These are phyloP conservation scores for Pyrenula aspistea DNA, from an alignment of 495 filamentous ascomycete species.

Conservation along the genomic window DNA sequence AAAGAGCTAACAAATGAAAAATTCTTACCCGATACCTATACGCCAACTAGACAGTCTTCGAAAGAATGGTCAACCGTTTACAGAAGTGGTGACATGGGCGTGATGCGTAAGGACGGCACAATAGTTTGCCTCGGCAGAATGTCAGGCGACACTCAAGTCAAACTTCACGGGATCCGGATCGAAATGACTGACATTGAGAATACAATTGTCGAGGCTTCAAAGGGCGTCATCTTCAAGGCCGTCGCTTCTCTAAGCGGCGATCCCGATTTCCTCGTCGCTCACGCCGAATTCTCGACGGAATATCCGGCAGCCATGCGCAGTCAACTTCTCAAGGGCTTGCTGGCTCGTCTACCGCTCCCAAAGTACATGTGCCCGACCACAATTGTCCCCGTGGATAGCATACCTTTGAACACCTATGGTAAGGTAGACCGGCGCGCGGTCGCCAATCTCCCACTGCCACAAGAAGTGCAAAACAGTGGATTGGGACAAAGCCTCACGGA, in stretches of 20 bases:
- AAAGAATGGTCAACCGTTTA: constrained; percentile 6
- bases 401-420: constrained; percentile 15
- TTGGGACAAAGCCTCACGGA: not conserved
- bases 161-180: constrained; percentile 33
- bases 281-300: constrained; percentile 10
- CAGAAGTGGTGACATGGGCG: constrained; percentile 7
- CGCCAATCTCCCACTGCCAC: not conserved
- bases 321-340: not conserved
- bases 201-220: constrained; percentile 13
- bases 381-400: constrained; percentile 8
- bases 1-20: constrained; percentile 40
- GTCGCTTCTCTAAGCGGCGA: constrained; percentile 16
- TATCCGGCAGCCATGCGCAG: not conserved
- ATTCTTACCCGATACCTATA: constrained; percentile 41
- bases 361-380: constrained; percentile 18
- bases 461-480: not conserved
- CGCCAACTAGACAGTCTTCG: constrained; percentile 24
- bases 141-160: constrained; percentile 27
- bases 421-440: constrained; percentile 18
- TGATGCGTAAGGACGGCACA: constrained; percentile 14
- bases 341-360: constrained; percentile 11
- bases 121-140: constrained; percentile 16
- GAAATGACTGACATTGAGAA: constrained; percentile 32
- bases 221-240: constrained; percentile 12
- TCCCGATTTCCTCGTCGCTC: constrained; percentile 15